Conservation (phyloP, 768 basidiomycete species). For the Lactarius sp. region DNA sequence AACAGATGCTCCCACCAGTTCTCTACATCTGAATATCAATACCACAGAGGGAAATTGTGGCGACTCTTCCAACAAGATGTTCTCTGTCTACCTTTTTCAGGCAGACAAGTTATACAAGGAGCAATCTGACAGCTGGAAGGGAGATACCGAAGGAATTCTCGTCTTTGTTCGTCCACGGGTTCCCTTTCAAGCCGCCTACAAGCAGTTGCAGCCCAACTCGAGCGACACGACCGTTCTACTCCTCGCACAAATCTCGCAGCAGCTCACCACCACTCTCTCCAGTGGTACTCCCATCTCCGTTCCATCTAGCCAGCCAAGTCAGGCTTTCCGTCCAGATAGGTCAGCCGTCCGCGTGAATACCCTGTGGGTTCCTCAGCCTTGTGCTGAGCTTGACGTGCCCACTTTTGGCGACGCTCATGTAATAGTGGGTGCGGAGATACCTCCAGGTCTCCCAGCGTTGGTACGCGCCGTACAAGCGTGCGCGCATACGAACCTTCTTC, state of each 20-base stretch:
- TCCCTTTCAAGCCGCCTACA: neutral
- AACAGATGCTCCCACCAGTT: neutral
- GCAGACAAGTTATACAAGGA: slow-evolving; percentile 20
- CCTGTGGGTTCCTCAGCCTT: slow-evolving; percentile 23
- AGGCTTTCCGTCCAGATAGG: neutral
- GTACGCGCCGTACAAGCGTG: slow-evolving; percentile 20
- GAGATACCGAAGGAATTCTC: slow-evolving; percentile 25
- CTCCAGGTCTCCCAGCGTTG: slow-evolving; percentile 16
- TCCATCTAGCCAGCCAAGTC: slow-evolving; percentile 8
- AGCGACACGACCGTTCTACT: slow-evolving; percentile 12
- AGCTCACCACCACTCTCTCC: slow-evolving; percentile 17
- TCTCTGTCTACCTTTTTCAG: slow-evolving; percentile 21
- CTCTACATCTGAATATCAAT: neutral
- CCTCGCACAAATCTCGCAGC: slow-evolving; percentile 22
- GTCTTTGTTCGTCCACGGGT: slow-evolving; percentile 21
- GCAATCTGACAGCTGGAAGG: slow-evolving; percentile 24
- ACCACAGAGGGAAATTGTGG: slow-evolving; percentile 9
- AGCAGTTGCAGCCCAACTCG: slow-evolving; percentile 24
- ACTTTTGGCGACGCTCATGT: slow-evolving; percentile 23
- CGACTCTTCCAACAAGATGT: slow-evolving; percentile 15
- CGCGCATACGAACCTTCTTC: slow-evolving; percentile 2
- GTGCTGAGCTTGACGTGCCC: slow-evolving; percentile 21
- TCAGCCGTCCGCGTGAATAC: slow-evolving; percentile 21
- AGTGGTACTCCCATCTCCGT: slow-evolving; percentile 1
- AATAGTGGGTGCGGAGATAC: slow-evolving; percentile 24